Evolutionary conservation across 1,284 basidiomycete species (phyloP).

Genomic region (Ganoderma multipileum): DNA sequence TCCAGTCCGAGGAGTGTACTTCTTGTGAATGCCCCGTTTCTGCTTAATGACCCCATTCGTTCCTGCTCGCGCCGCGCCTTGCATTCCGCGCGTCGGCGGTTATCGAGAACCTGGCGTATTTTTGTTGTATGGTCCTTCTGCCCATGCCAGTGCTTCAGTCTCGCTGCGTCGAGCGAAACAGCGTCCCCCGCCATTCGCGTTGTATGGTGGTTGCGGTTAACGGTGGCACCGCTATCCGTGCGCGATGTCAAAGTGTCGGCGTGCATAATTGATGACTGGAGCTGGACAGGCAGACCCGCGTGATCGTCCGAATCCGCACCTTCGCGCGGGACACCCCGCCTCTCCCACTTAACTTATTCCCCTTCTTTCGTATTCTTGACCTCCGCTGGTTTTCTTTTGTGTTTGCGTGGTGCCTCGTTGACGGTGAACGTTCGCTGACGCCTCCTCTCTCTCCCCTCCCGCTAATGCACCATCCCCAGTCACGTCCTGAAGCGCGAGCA

Average conservation of each 20-base stretch:
- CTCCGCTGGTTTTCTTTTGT: neutral
- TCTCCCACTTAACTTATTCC: neutral
- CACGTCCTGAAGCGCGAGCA: conserved; percentile 9
- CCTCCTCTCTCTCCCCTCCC: too few relatives aligned
- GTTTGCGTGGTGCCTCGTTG: conserved; percentile 8
- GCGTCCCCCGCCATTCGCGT: neutral
- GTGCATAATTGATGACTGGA: too few relatives aligned
- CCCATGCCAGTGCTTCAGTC: neutral
- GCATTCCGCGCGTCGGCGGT: neutral
- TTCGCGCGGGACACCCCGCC: neutral
- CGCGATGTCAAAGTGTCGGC: too few relatives aligned
- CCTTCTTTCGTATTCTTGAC: too few relatives aligned
- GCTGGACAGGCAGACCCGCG: too few relatives aligned
- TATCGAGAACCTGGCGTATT: neutral
- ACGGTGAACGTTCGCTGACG: neutral
- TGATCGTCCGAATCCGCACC: too few relatives aligned
- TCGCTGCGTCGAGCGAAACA: neutral
- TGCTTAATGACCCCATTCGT: conserved; percentile 15
- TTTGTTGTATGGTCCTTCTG: neutral
- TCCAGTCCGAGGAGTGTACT: conserved; percentile 37
- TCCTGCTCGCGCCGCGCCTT: neutral
- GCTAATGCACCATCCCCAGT: conserved; percentile 6
- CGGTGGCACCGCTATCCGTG: too few relatives aligned
- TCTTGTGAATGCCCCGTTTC: conserved; percentile 37
- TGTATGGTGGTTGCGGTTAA: too few relatives aligned